Conservation (phyloP, 306 rosid genomes). For the Castanospermum australe region DNA sequence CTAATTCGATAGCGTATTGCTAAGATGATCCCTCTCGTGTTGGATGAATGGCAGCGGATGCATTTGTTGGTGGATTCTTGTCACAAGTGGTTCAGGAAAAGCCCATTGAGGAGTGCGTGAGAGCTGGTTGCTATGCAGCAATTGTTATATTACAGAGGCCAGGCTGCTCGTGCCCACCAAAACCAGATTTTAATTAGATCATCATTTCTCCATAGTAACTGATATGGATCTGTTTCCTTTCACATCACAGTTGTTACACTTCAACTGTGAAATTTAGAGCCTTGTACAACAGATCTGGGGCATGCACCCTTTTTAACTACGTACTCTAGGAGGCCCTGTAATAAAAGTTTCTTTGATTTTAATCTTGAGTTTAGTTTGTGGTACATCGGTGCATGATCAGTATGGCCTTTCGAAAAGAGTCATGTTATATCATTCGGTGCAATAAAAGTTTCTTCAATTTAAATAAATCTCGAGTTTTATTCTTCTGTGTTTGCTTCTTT, state of each 20-base stretch:
- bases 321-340: not conserved
- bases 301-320: too few species aligned
- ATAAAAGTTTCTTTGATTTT: not conserved
- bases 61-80: conserved; percentile 78
- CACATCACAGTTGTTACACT: not conserved
- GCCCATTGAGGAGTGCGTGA: conserved; percentile 62
- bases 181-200: conserved; percentile 49
- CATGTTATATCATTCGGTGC: too few species aligned
- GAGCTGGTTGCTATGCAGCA: conserved; percentile 65
- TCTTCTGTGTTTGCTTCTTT: too few species aligned
- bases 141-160: conserved; percentile 72
- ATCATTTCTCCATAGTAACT: not conserved
- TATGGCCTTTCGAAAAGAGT: too few species aligned
- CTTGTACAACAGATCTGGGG: too few species aligned
- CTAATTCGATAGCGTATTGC: not conserved
- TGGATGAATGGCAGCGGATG: conserved; percentile 58
- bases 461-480: too few species aligned
- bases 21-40: not conserved
- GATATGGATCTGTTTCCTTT: not conserved
- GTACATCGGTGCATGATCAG: too few species aligned
- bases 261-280: not conserved
- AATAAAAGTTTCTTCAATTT: too few species aligned
- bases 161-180: conserved; percentile 70
- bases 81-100: conserved; percentile 63
- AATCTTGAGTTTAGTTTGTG: too few species aligned